phyloP scores from a whole-genome alignment of 1,284 basidiomycete genomes.

The Pascua guehoae region DNA sequence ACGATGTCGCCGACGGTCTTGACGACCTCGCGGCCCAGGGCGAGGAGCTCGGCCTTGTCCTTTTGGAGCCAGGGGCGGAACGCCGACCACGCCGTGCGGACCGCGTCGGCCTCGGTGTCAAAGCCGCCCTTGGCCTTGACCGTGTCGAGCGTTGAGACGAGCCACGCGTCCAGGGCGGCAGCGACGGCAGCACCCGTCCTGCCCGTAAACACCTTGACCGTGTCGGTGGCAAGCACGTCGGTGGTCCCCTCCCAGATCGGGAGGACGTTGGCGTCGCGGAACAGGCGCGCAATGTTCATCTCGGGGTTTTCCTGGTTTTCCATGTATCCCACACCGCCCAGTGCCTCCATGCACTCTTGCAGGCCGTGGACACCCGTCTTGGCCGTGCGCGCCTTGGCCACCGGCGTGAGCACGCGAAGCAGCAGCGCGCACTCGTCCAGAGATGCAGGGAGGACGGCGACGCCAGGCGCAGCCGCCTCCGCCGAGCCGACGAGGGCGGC shows the following conservation, averaged over 20 bases:
- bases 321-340: conserved; percentile 80
- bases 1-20: conserved; percentile 9
- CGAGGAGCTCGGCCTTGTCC: conserved; percentile 15
- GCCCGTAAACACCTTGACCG: conserved; percentile 17
- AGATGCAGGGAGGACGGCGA: conserved; percentile 2
- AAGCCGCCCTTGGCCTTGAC: background rate
- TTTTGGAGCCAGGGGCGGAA: background rate
- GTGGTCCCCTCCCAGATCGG: conserved; percentile 76
- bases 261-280: conserved; percentile 67
- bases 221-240: conserved; percentile 18
- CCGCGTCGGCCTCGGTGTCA: conserved; percentile 2
- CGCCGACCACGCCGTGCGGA: background rate
- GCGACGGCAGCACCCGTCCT: background rate
- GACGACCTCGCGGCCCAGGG: conserved; percentile 7
- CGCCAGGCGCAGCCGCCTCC: conserved; percentile 53
- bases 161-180: conserved; percentile 7
- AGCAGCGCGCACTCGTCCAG: conserved; percentile 54
- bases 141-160: background rate
- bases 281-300: conserved; percentile 37
- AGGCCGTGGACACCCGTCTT: conserved; percentile 62
- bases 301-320: conserved; percentile 64
- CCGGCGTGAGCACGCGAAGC: conserved; percentile 65
- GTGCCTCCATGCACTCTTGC: conserved; percentile 68
- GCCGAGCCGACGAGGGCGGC: conserved; percentile 61
- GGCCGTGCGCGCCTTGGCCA: conserved; percentile 67